Percentiles rank a stretch among this genome's conserved stretches.
Conservation (phyloP, 345 rosid genomes). For the Brassica napus region DNA sequence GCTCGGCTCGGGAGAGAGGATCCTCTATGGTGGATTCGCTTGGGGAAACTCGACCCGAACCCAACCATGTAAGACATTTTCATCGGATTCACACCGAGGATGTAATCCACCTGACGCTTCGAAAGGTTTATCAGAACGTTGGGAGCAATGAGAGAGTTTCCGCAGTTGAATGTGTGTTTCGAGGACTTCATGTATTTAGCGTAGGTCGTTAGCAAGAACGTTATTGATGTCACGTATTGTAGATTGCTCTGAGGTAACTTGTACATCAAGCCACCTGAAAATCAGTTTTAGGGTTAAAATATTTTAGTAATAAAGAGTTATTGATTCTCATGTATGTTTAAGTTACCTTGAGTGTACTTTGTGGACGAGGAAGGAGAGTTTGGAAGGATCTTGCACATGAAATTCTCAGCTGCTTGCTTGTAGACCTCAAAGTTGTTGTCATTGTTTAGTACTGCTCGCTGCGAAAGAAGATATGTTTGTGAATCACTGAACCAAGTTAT, state of each 20-base stretch:
- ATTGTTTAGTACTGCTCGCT: conserved; percentile 38
- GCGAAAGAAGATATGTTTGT: conserved; percentile 49
- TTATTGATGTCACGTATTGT: conserved; percentile 79
- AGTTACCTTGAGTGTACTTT: conserved; percentile 72
- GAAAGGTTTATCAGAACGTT: conserved; percentile 53
- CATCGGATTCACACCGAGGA: conserved; percentile 77
- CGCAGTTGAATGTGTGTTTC: conserved; percentile 63
- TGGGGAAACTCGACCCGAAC: conserved; percentile 60
- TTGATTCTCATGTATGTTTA: background rate
- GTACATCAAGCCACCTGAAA: conserved; percentile 76
- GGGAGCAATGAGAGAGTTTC: conserved; percentile 56
- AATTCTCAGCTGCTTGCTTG: conserved; percentile 72
- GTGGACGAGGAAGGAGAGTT: conserved; percentile 76
- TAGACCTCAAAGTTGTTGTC: conserved; percentile 61
- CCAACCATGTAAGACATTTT: conserved; percentile 90
- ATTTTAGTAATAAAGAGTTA: background rate
- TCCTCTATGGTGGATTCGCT: conserved; percentile 73
- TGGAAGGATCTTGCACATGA: conserved; percentile 83
- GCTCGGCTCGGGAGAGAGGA: conserved; percentile 63
- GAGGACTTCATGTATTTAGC: conserved; percentile 72
- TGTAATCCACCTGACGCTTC: conserved; percentile 77
- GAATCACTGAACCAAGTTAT: conserved; percentile 27
- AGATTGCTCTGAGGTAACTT: conserved; percentile 75
- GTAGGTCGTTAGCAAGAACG: conserved; percentile 76
- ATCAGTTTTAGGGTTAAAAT: background rate